Percentiles rank a stretch among this genome's conserved stretches.
phyloP scores from a whole-genome alignment of 345 rosid genomes.

The Ailanthus altissimus region DNA sequence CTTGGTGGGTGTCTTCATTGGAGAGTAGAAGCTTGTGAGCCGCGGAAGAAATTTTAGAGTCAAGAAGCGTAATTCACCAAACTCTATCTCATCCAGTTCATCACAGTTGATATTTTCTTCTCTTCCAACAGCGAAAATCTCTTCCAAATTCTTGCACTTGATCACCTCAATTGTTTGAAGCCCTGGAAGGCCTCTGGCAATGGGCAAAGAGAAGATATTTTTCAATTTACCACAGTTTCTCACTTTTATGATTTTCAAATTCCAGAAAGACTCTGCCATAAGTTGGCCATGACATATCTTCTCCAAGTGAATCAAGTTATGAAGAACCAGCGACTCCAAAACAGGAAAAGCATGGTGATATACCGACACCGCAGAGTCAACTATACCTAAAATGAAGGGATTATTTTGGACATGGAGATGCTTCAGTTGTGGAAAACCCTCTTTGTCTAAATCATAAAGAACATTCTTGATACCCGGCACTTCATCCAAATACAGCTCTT shows the following conservation, averaged over 20 bases:
- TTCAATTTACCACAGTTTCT: slow-evolving; percentile 21
- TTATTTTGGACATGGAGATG: slow-evolving; percentile 2
- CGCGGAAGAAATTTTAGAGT: slow-evolving; percentile 5
- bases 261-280: neutral
- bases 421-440: neutral
- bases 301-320: slow-evolving; percentile 18
- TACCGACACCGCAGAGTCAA: neutral
- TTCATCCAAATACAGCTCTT: neutral
- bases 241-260: slow-evolving; percentile 21
- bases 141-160: neutral
- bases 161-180: slow-evolving; percentile 14
- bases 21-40: neutral
- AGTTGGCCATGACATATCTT: slow-evolving; percentile 15
- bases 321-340: slow-evolving; percentile 20
- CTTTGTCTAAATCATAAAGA: neutral
- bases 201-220: slow-evolving; percentile 26
- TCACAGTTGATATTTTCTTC: neutral
- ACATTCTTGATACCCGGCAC: neutral
- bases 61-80: slow-evolving; percentile 1
- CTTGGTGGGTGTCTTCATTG: neutral
- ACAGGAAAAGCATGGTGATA: neutral
- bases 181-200: neutral
- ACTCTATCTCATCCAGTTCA: neutral
- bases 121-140: slow-evolving; percentile 21
- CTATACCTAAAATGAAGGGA: neutral